Evolutionary conservation across 2,329 filamentous ascomycete species (phyloP).

Genomic region (Ascochyta lentis): DNA sequence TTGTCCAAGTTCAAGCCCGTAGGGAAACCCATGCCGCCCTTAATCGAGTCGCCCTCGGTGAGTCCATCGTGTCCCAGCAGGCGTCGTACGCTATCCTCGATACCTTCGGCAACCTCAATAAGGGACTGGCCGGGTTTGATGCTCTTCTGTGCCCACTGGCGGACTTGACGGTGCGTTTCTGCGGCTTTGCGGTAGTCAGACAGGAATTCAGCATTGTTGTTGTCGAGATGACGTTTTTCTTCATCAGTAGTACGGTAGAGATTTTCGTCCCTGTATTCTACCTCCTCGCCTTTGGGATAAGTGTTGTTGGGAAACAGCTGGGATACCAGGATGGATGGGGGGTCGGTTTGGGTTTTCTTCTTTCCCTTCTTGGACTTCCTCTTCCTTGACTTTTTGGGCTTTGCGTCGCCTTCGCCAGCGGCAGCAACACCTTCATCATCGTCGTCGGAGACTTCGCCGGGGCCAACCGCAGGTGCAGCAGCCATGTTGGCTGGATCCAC

Average conservation of each 20-base stretch:
- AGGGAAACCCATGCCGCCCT: slow-evolving; percentile 84
- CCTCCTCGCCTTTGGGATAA: slow-evolving; percentile 78
- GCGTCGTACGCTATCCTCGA: slow-evolving; percentile 79
- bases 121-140: slow-evolving; percentile 80
- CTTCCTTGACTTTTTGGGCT: slow-evolving; percentile 69
- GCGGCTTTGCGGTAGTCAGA: slow-evolving; percentile 82
- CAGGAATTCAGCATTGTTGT: slow-evolving; percentile 77
- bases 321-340: slow-evolving; percentile 74
- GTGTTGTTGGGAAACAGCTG: slow-evolving; percentile 71
- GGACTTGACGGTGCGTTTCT: slow-evolving; percentile 86
- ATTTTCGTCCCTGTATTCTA: slow-evolving; percentile 78
- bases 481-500: too few species aligned
- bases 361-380: slow-evolving; percentile 71
- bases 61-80: slow-evolving; percentile 77
- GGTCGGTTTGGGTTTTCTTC: slow-evolving; percentile 75
- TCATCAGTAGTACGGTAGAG: slow-evolving; percentile 77
- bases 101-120: slow-evolving; percentile 79
- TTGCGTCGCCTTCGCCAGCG: too few species aligned
- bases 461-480: too few species aligned
- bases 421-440: too few species aligned
- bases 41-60: slow-evolving; percentile 75
- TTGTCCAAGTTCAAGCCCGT: slow-evolving; percentile 83
- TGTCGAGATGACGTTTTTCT: slow-evolving; percentile 80
- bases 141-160: slow-evolving; percentile 77
- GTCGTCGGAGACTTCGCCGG: too few species aligned